Conservation (phyloP, 2,329 filamentous ascomycete genomes). For the Clonostachys sp. region DNA sequence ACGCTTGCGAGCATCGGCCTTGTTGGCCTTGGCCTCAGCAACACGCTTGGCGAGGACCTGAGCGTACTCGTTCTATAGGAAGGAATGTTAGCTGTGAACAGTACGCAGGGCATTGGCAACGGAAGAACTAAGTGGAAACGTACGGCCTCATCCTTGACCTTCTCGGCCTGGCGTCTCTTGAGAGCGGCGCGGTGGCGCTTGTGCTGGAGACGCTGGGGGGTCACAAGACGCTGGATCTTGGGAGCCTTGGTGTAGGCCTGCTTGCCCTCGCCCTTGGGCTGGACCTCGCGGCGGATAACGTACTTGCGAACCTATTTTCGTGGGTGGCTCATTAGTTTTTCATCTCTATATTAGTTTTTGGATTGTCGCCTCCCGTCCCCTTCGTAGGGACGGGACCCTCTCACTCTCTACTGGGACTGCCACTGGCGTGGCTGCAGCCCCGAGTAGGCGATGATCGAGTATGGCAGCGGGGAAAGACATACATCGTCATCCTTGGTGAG, state of each 20-base stretch:
- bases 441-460: conserved; percentile 67
- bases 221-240: conserved; percentile 99
- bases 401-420: conserved; percentile 57
- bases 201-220: conserved; percentile 99
- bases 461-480: conserved; percentile 59
- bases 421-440: conserved; percentile 36
- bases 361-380: neutral
- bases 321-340: conserved; percentile 27
- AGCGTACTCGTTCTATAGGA: conserved; percentile 84
- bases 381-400: conserved; percentile 21
- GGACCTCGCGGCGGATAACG: conserved; percentile 97
- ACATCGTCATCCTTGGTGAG: conserved; percentile 99
- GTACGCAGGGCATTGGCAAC: neutral
- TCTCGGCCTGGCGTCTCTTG: conserved; percentile 96
- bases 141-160: conserved; percentile 98
- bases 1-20: conserved; percentile 93
- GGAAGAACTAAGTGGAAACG: conserved; percentile 28
- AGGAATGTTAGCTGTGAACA: conserved; percentile 25
- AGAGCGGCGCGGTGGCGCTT: conserved; percentile 97
- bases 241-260: conserved; percentile 99
- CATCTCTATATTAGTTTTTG: neutral
- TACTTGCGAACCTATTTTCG: conserved; percentile 86
- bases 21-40: conserved; percentile 89
- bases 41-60: conserved; percentile 96
- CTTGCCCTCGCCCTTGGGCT: conserved; percentile 96